Base-by-base conservation (phyloP, 2,329 filamentous ascomycete genomes). In the Gyromitra esculenta region DNA sequence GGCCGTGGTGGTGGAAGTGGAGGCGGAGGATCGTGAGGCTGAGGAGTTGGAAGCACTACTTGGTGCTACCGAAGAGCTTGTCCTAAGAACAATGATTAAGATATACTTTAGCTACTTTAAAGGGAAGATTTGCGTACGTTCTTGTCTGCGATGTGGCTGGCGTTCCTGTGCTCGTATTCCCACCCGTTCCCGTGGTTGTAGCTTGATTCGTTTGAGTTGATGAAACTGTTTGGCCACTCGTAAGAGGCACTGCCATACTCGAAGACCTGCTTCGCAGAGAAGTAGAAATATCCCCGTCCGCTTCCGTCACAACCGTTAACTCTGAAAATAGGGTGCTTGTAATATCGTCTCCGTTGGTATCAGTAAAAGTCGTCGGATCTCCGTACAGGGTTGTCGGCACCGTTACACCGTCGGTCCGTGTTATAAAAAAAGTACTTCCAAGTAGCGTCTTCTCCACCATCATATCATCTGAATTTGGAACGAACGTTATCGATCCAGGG, bases 381-480 rank as follows among this genome's bases (percentile, higher is more conserved):
- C 78, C 78, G 57, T 64, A 78, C 15, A 77, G 15, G 4, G 66
- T 62, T 63, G 73, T 78, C 15, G 75, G 69, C 11, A 73, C 65
- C n/a, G 56, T 71, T 13, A 60, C 25, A 21, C 73, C 73, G 41
- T 56, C 59, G 7, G 62, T 21, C 48, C 67, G 60, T 11, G 72
- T 69, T 13, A 73, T 43, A 11, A 73, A 59, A 18, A 71, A 45
- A 7, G 68, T 65, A 45, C 63, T 79, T 18, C 76, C 73, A n/a
- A 78, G 21, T 7, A 73, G 63, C 1, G 76, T 78, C 18, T 60
- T 64, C 35, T 56, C 50, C 15, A 74, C 59, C 37, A 74, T 56
- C 41, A 59, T 39, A 11, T 64, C 66, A 65, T 70, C 68, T 18
- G 67, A 68, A 50, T 78, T 78, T 2, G 69, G 76, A 13, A 78